Evolutionary conservation across 305 asterid genomes (phyloP).

Genomic region (Andrographis paniculata): DNA sequence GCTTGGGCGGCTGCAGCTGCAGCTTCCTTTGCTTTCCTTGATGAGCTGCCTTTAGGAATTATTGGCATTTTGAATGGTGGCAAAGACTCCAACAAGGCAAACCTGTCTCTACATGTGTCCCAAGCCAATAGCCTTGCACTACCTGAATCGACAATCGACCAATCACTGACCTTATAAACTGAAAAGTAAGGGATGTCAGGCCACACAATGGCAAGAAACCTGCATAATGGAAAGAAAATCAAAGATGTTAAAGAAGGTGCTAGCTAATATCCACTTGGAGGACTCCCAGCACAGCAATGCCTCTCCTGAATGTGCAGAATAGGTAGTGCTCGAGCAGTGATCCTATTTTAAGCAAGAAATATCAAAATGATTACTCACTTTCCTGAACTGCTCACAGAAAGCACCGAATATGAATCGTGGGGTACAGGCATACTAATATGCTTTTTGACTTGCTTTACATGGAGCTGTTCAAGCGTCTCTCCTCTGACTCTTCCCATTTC

Average conservation of each 20-base stretch:
- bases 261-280: conserved; percentile 4
- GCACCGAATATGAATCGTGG: conserved; percentile 78
- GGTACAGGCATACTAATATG: conserved; percentile 89
- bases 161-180: conserved; percentile 81
- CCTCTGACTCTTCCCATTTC: conserved; percentile 85
- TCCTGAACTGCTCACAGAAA: conserved; percentile 91
- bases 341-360: conserved; percentile 1
- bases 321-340: conserved; percentile 6
- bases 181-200: conserved; percentile 98
- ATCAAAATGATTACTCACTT: conserved; percentile 44
- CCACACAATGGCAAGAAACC: conserved; percentile 89
- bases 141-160: conserved; percentile 96
- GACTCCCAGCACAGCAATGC: conserved; percentile 10
- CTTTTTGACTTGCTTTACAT: conserved; percentile 80
- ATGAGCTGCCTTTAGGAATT: conserved; percentile 76
- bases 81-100: conserved; percentile 79
- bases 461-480: conserved; percentile 73
- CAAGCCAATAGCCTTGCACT: conserved; percentile 93
- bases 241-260: not conserved
- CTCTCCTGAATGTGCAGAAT: conserved; percentile 6
- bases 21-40: conserved; percentile 90
- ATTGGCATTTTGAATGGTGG: conserved; percentile 79
- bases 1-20: conserved; percentile 94
- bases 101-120: conserved; percentile 94
- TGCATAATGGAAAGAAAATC: conserved; percentile 28